Conservation (phyloP, 139 green algal species). For the Chlamydomonas sp. region DNA sequence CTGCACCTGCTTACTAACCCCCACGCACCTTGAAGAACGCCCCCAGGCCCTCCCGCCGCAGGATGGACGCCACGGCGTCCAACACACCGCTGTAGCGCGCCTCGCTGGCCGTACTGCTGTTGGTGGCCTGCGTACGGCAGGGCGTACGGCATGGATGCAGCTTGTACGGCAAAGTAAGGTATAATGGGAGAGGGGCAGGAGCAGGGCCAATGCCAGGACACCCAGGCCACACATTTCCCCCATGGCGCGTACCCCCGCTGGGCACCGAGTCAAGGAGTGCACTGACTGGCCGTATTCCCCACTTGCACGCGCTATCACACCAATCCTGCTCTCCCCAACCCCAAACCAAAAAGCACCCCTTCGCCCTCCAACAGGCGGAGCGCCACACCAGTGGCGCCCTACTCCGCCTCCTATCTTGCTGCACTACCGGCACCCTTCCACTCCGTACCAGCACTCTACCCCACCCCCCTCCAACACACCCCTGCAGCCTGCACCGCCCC, state of each 20-base stretch:
- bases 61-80: constrained; percentile 73
- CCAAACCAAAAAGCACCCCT: no score
- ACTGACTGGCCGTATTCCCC: no score
- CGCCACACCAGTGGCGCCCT: background rate
- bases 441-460: no score
- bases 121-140: constrained; percentile 35
- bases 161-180: no score
- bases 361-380: no score
- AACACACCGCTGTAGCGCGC: constrained; percentile 68
- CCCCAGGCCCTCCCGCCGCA: constrained; percentile 66
- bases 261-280: no score
- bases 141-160: background rate
- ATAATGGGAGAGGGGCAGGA: no score
- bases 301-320: no score
- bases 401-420: background rate
- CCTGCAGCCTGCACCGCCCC: constrained; percentile 32
- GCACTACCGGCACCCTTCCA: background rate
- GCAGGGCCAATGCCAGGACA: background rate
- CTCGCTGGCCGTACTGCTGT: constrained; percentile 61
- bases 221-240: no score
- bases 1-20: background rate
- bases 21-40: constrained; percentile 71
- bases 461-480: background rate
- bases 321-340: no score
- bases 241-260: no score